Evolutionary conservation across 2,329 filamentous ascomycete species (phyloP).

Genomic region (Zasmidium cellare): DNA sequence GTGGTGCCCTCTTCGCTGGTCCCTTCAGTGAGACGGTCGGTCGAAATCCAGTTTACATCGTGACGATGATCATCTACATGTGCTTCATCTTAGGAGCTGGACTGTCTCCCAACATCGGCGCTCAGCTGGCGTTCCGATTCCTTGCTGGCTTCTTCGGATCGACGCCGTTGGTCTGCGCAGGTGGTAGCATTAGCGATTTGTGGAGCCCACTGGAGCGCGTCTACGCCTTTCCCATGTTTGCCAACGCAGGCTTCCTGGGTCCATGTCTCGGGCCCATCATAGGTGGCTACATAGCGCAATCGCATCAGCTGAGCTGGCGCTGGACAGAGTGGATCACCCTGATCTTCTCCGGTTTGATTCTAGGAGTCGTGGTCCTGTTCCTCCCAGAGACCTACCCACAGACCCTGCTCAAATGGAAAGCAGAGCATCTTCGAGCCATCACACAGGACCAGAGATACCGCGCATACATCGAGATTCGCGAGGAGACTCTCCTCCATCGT

Average conservation of each 20-base stretch:
- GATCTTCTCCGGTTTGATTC: constrained; percentile 33
- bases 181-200: constrained; percentile 41
- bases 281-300: constrained; percentile 46
- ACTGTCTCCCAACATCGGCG: constrained; percentile 48
- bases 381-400: constrained; percentile 55
- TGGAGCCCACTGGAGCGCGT: constrained; percentile 32
- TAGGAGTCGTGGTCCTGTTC: constrained; percentile 39
- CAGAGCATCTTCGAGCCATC: constrained; percentile 31
- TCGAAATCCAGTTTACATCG: constrained; percentile 50
- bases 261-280: constrained; percentile 47
- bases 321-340: constrained; percentile 46
- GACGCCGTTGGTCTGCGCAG: constrained; percentile 48
- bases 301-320: constrained; percentile 43
- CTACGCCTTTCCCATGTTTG: constrained; percentile 52
- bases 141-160: constrained; percentile 51
- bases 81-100: constrained; percentile 52
- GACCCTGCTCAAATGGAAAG: constrained; percentile 38
- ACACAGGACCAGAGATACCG: constrained; percentile 47
- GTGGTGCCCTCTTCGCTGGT: constrained; percentile 50
- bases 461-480: constrained; percentile 48
- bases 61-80: constrained; percentile 48
- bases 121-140: constrained; percentile 52
- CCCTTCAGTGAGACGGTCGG: constrained; percentile 50
- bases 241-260: constrained; percentile 45
- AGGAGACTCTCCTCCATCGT: constrained; percentile 39